phyloP scores from a whole-genome alignment of 805 yeast species.

The Ogataea pignaliae region DNA sequence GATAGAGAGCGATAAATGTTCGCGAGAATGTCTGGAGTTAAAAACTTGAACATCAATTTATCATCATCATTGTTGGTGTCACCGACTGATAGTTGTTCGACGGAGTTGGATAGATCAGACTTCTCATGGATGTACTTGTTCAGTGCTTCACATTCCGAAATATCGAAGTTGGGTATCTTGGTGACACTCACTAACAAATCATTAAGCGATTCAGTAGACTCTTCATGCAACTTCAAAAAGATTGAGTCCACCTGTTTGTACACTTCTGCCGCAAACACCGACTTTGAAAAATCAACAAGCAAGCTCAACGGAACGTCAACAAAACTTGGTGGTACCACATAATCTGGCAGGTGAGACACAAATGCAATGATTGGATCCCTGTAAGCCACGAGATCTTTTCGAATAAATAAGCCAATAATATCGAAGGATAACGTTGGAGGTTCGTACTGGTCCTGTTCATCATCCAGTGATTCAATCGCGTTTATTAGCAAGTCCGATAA shows the following conservation, averaged over 20 bases:
- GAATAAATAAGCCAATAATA: conserved; percentile 26
- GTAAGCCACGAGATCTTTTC: conserved; percentile 16
- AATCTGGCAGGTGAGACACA: conserved; percentile 31
- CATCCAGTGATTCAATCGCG: conserved; percentile 25
- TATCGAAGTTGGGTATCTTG: conserved; percentile 15
- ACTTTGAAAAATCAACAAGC: conserved; percentile 25
- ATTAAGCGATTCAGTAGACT: conserved; percentile 8
- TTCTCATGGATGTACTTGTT: conserved; percentile 16
- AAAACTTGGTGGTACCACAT: conserved; percentile 26
- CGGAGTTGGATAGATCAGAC: conserved; percentile 5
- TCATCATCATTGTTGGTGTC: background rate
- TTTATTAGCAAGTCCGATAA: conserved; percentile 19
- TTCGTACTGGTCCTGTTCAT: conserved; percentile 14
- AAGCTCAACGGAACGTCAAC: conserved; percentile 31
- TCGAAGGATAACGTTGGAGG: conserved; percentile 24
- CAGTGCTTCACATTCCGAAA: conserved; percentile 18
- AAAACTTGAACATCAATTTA: conserved; percentile 25
- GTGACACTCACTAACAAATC: conserved; percentile 5
- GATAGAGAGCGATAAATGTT: conserved; percentile 30
- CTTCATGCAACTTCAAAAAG: conserved; percentile 26
- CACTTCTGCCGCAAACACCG: conserved; percentile 19
- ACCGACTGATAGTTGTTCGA: background rate
- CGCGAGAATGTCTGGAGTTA: conserved; percentile 31
- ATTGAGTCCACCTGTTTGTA: conserved; percentile 33
- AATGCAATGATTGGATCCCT: conserved; percentile 29